These are phyloP conservation scores for Cadophora luteo-olivacea DNA, from an alignment of 2,329 filamentous ascomycete genomes.

Conservation along the genomic window DNA sequence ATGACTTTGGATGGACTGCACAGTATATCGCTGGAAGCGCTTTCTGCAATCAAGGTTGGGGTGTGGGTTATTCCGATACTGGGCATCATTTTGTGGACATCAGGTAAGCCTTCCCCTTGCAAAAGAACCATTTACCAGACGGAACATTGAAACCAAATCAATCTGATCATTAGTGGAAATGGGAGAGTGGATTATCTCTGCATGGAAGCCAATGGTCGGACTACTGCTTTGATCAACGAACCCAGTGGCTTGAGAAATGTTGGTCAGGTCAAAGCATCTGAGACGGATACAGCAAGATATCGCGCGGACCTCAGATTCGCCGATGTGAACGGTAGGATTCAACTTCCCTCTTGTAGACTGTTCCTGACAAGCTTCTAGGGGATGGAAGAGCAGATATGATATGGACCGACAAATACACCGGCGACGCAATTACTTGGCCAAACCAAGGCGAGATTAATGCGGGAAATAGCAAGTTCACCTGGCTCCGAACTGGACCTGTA, in stretches of 20 bases:
- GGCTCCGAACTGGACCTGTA: not conserved
- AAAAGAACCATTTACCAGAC: not conserved
- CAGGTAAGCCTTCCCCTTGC: not conserved
- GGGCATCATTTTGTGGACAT: slow-evolving; percentile 46
- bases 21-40: not conserved
- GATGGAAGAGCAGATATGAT: slow-evolving; percentile 47
- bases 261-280: slow-evolving; percentile 44
- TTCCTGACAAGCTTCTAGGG: not conserved
- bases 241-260: slow-evolving; percentile 30
- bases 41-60: slow-evolving; percentile 39
- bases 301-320: slow-evolving; percentile 48
- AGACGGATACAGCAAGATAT: slow-evolving; percentile 37
- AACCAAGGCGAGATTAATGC: slow-evolving; percentile 10
- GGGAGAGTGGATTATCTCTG: slow-evolving; percentile 46
- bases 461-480: slow-evolving; percentile 1
- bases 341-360: not conserved
- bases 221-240: slow-evolving; percentile 40
- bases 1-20: slow-evolving; percentile 2
- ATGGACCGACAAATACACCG: slow-evolving; percentile 47
- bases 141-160: not conserved
- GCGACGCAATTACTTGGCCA: slow-evolving; percentile 41
- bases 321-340: slow-evolving; percentile 46
- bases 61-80: slow-evolving; percentile 40
- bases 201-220: slow-evolving; percentile 42
- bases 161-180: slow-evolving; percentile 25